phyloP scores from a whole-genome alignment of 2,329 filamentous ascomycete species.

The Monilinia polystroma region DNA sequence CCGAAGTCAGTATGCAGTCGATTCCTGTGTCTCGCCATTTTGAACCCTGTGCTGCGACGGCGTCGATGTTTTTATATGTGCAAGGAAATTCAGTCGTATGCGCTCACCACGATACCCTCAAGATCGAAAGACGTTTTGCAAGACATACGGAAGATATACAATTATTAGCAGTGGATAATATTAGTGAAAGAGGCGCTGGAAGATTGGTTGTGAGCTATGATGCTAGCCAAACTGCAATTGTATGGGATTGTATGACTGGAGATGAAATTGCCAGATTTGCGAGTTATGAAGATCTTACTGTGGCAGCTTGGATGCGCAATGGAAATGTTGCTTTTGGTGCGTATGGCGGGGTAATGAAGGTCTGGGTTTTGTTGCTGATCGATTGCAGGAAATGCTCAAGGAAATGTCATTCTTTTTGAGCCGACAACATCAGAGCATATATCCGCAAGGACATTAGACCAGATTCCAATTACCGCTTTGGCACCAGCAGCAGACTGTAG shows the following conservation, averaged over 20 bases:
- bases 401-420: constrained; percentile 92
- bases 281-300: constrained; percentile 81
- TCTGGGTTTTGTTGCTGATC: constrained; percentile 26
- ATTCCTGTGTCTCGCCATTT: constrained; percentile 58
- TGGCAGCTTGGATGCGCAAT: constrained; percentile 93
- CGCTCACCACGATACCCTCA: constrained; percentile 88
- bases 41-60: constrained; percentile 86
- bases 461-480: constrained; percentile 91
- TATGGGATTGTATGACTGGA: constrained; percentile 94
- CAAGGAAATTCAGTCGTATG: constrained; percentile 80
- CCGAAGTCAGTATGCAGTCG: constrained; percentile 54
- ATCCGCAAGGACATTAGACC: constrained; percentile 82
- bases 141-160: constrained; percentile 80
- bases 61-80: constrained; percentile 85
- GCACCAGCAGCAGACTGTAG: constrained; percentile 87
- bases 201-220: constrained; percentile 92
- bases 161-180: constrained; percentile 84
- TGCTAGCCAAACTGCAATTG: constrained; percentile 83
- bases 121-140: constrained; percentile 82
- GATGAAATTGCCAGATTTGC: constrained; percentile 89
- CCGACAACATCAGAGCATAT: constrained; percentile 90
- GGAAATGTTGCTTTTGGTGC: constrained; percentile 95
- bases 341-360: constrained; percentile 36
- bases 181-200: constrained; percentile 81
- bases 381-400: constrained; percentile 76